These are phyloP conservation scores for Daldinia caldariorum DNA, from an alignment of 495 filamentous ascomycete genomes.

Conservation along the genomic window DNA sequence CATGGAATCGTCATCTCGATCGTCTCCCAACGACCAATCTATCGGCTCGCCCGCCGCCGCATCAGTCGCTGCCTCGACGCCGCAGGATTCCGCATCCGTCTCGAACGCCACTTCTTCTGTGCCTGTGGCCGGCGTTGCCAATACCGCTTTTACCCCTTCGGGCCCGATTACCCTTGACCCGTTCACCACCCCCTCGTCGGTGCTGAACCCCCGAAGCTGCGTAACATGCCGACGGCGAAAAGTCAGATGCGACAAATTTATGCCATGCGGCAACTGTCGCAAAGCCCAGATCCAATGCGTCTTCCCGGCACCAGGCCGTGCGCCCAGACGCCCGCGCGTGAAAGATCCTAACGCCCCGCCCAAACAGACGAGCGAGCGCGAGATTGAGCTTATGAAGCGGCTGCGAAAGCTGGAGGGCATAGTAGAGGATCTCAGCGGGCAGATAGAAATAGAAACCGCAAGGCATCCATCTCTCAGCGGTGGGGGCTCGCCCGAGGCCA, in stretches of 20 bases:
- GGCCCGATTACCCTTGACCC: slow-evolving; percentile 57
- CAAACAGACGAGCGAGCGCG: slow-evolving; percentile 66
- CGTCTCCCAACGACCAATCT: slow-evolving; percentile 41
- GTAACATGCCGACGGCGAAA: slow-evolving; percentile 86
- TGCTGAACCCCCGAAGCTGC: slow-evolving; percentile 76
- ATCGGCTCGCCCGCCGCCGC: slow-evolving; percentile 28
- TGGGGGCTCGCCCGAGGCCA: slow-evolving; percentile 54
- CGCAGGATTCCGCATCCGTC: slow-evolving; percentile 30
- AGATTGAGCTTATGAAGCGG: slow-evolving; percentile 81
- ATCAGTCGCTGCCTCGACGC: slow-evolving; percentile 31
- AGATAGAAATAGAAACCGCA: slow-evolving; percentile 60
- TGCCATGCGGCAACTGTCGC: slow-evolving; percentile 85
- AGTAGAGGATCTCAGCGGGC: slow-evolving; percentile 72
- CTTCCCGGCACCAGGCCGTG: slow-evolving; percentile 83
- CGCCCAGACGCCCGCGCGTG: slow-evolving; percentile 73
- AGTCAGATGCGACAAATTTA: slow-evolving; percentile 86
- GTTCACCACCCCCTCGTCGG: slow-evolving; percentile 49
- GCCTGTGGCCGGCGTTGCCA: slow-evolving; percentile 10
- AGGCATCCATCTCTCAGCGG: slow-evolving; percentile 50
- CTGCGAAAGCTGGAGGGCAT: slow-evolving; percentile 83
- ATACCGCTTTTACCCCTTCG: slow-evolving; percentile 31
- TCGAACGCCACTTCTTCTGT: slow-evolving; percentile 14
- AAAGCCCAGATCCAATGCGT: slow-evolving; percentile 82
- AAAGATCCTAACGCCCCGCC: slow-evolving; percentile 64
- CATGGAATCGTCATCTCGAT: slow-evolving; percentile 36